A percentile compares a stretch with the other conserved stretches of the same genome.
These are phyloP conservation scores for Globisporangium lucens DNA, from an alignment of 352 stramenopile species.

Conservation along the genomic window DNA sequence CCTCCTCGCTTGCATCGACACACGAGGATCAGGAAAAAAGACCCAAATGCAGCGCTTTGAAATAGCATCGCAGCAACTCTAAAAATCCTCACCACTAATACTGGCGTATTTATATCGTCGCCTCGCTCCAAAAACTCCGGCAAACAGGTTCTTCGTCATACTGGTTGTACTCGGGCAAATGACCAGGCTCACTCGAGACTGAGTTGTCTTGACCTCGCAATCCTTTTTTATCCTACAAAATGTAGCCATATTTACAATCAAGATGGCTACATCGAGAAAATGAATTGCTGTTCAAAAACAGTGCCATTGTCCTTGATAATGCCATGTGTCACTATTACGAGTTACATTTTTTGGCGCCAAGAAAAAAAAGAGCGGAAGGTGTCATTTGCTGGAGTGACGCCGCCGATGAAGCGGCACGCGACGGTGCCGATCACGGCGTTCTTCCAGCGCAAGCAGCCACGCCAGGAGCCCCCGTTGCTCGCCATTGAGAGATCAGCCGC, in stretches of 20 bases:
- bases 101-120: not conserved
- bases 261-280: not conserved
- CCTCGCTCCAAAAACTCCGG: too few relatives aligned
- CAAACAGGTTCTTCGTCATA: too few relatives aligned
- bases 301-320: not conserved
- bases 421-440: conserved; percentile 57
- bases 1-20: not conserved
- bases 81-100: not conserved
- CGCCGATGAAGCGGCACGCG: conserved; percentile 25
- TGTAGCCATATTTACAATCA: not conserved
- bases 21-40: not conserved
- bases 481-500: not conserved
- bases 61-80: not conserved
- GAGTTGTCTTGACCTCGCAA: not conserved
- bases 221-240: not conserved
- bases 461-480: conserved; percentile 15
- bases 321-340: conserved; percentile 11
- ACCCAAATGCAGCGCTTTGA: not conserved
- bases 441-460: conserved; percentile 54
- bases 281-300: not conserved
- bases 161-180: too few relatives aligned
- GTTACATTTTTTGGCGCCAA: conserved; percentile 18
- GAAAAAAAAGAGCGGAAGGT: not conserved
- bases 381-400: too few relatives aligned
- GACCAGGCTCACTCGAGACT: too few relatives aligned